Evolutionary conservation across 768 basidiomycete genomes (phyloP).

Genomic region (Lactarius quietus): DNA sequence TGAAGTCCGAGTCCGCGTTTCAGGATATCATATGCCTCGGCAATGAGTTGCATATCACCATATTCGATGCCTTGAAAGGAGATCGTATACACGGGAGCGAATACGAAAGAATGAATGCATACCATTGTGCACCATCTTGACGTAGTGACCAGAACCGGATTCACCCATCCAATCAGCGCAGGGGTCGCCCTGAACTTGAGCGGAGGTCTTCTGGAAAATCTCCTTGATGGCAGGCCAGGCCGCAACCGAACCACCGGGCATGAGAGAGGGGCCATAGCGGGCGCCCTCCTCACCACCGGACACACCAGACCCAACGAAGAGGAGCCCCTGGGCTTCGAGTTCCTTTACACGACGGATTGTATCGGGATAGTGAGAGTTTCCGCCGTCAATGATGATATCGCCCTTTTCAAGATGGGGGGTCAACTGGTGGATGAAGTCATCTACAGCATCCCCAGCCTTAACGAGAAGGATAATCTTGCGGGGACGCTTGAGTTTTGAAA

Average conservation of each 20-base stretch:
- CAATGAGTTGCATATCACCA: slow-evolving; percentile 99
- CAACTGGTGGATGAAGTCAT: slow-evolving; percentile 90
- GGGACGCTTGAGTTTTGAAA: slow-evolving; percentile 88
- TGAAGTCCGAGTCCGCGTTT: slow-evolving; percentile 87
- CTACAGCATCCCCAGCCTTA: slow-evolving; percentile 95
- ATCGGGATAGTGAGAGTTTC: slow-evolving; percentile 99
- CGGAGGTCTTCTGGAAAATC: slow-evolving; percentile 98
- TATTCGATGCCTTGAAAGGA: slow-evolving; percentile 85
- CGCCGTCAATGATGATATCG: slow-evolving; percentile 99
- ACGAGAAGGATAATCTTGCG: slow-evolving; percentile 98
- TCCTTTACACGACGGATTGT: slow-evolving; percentile 92
- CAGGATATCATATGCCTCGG: slow-evolving; percentile 98
- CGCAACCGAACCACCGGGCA: slow-evolving; percentile 93
- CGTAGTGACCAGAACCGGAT: slow-evolving; percentile 94
- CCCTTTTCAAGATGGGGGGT: slow-evolving; percentile 87
- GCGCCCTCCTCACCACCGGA: slow-evolving; percentile 99
- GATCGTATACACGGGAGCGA: slow-evolving; percentile 7
- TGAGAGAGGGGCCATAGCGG: slow-evolving; percentile 93
- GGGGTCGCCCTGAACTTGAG: slow-evolving; percentile 90
- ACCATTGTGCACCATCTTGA: slow-evolving; percentile 99
- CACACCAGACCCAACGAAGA: slow-evolving; percentile 98
- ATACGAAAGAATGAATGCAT: slow-evolving; percentile 28
- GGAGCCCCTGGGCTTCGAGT: slow-evolving; percentile 89
- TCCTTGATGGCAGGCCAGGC: slow-evolving; percentile 98
- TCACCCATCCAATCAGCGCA: slow-evolving; percentile 99